phyloP scores from a whole-genome alignment of 805 yeast species.

The Pichia insulana region DNA sequence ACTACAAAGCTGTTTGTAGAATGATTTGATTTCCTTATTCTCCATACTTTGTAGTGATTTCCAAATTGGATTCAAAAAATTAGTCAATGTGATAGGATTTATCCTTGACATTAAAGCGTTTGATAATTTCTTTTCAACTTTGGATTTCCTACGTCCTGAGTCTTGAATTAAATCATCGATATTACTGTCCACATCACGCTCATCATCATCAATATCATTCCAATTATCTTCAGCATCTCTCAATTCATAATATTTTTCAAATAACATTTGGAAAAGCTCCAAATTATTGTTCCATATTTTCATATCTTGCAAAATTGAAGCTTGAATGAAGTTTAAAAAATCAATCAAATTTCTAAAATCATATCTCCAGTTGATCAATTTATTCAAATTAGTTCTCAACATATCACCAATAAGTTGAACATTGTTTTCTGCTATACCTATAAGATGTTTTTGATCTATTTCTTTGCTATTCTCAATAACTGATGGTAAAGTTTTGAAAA shows the following conservation, averaged over 20 bases:
- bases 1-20: conserved; percentile 16
- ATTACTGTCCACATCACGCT: conserved; percentile 1
- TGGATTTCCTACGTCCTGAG: background rate
- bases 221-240: conserved; percentile 5
- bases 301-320: conserved; percentile 15
- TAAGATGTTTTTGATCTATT: conserved; percentile 14
- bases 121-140: background rate
- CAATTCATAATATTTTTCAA: conserved; percentile 15
- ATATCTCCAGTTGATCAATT: conserved; percentile 25
- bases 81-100: conserved; percentile 5
- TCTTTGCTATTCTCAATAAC: conserved; percentile 15
- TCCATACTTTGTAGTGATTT: conserved; percentile 3
- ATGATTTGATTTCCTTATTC: conserved; percentile 10
- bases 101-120: background rate
- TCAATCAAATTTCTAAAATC: conserved; percentile 22
- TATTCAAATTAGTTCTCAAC: conserved; percentile 19
- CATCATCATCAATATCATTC: background rate
- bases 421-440: conserved; percentile 17
- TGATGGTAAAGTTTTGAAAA: conserved; percentile 24
- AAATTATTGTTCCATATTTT: conserved; percentile 24
- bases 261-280: conserved; percentile 22
- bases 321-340: conserved; percentile 22
- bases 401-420: conserved; percentile 16
- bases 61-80: conserved; percentile 22
- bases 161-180: conserved; percentile 2